Conservation (phyloP, 192 early-diverging fungal genomes). For the Gaertneriomyces sp. region DNA sequence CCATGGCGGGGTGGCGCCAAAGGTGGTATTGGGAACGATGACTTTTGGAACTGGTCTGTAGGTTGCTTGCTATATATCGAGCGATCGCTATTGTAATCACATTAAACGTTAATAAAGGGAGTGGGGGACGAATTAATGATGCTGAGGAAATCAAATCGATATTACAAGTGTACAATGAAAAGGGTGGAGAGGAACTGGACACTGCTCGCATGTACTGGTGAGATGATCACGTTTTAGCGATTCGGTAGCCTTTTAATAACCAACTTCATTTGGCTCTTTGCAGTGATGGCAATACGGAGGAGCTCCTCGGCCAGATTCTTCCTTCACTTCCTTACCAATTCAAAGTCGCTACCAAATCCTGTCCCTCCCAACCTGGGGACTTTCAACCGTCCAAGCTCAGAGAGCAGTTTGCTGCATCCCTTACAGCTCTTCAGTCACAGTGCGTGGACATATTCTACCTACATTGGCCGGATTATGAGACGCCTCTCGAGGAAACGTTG, state of each 20-base stretch:
- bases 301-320: constrained; percentile 37
- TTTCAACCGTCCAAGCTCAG: constrained; percentile 39
- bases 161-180: constrained; percentile 32
- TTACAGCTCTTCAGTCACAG: constrained; percentile 42
- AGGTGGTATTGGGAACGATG: constrained; percentile 11
- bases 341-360: constrained; percentile 57
- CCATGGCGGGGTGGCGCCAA: too few relatives aligned
- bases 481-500: constrained; percentile 51
- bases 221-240: not conserved
- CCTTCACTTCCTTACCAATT: constrained; percentile 20
- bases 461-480: constrained; percentile 56
- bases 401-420: constrained; percentile 35
- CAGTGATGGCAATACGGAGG: constrained; percentile 58
- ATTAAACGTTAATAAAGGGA: constrained; percentile 27
- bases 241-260: not conserved
- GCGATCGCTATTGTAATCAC: not conserved
- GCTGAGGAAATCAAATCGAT: constrained; percentile 31
- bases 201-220: constrained; percentile 48
- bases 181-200: constrained; percentile 47
- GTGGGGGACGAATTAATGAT: constrained; percentile 48
- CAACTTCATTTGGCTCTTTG: constrained; percentile 12
- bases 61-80: not conserved
- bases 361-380: constrained; percentile 38
- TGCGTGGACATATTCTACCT: constrained; percentile 63
- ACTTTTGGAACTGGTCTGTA: constrained; percentile 29